Base-by-base conservation (phyloP, 2,329 filamentous ascomycete species). In the Plectosphaerella plurivora region DNA sequence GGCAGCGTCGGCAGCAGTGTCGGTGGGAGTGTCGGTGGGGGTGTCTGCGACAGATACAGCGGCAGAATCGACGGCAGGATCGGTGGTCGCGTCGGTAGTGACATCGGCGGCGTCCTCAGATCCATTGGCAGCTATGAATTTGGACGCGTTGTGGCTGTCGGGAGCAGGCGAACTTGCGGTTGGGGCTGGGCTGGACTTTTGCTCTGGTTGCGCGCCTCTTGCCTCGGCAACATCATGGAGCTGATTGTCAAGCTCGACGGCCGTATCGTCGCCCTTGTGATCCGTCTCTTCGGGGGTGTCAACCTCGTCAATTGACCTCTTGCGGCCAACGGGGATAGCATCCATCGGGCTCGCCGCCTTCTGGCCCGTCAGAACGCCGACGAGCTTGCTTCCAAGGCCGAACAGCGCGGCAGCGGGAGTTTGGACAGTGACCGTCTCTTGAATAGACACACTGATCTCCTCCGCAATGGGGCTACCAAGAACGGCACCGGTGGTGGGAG, bases 221-320 rank as follows among this genome's bases (percentile, higher is more conserved):
- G 15, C 20, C 18, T 33, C 16, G 6, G 14, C 5, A 11, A 20
- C 14, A 4, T 22, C 33, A 20, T 22, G 46, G 9, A 41, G 47
- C 47, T 49, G 47, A 20, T 25, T 35, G 16, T 49, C 47, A 9
- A 42, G 35, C 47, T 49, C 47, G 16, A 28, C 20, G 22, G 47
- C 36, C 12, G 47, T 49, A 22, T 16, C 24, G 20, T 49, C 39
- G 20, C 14, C 47, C 18, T 16, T 39, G 12, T 24, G 14, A 18
- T 41, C 47, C 12, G 10, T 20, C 15, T n/a, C 45, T 28, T 33
- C 45, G 15, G 18, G 24, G 8, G 45, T 8, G n/a, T 46, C 45
- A 24, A 33, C 45, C 33, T 60, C 58, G 9, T 57, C 56, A 49
- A 60, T 57, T 48, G 39, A 18, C 37, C 48, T 25, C 48, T 50